A percentile compares a stretch with the other conserved stretches of the same genome.
Conservation (phyloP, 495 filamentous ascomycete species). For the Aspergillus avenaceus region DNA sequence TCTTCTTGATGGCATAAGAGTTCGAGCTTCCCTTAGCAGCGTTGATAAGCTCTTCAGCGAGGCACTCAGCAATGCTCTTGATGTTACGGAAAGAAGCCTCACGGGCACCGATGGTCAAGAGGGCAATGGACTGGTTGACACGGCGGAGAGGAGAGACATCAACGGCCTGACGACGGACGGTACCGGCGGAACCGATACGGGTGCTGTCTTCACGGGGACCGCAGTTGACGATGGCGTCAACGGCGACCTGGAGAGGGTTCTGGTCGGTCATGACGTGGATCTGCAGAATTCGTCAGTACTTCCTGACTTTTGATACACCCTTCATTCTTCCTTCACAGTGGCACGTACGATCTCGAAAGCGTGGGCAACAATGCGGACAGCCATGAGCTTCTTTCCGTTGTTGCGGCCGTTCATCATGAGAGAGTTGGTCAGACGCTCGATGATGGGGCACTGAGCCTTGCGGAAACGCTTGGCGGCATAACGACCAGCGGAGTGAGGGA, state of each 20-base stretch:
- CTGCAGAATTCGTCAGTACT: conserved; percentile 38
- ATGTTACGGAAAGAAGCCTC: conserved; percentile 98
- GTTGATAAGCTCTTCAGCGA: conserved; percentile 99
- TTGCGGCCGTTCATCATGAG: conserved; percentile 99
- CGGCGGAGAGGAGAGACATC: conserved; percentile 98
- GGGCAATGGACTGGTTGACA: conserved; percentile 98
- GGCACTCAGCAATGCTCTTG: conserved; percentile 96
- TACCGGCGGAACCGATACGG: conserved; percentile 98
- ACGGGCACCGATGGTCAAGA: conserved; percentile 94
- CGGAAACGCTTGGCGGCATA: conserved; percentile 99
- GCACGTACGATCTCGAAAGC: conserved; percentile 94
- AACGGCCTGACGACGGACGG: conserved; percentile 98
- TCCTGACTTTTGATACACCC: background rate
- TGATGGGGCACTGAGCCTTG: conserved; percentile 99
- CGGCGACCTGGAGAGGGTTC: conserved; percentile 99
- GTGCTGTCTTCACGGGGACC: conserved; percentile 99
- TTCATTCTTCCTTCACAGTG: background rate
- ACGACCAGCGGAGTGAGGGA: conserved; percentile 96
- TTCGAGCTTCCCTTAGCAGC: conserved; percentile 99
- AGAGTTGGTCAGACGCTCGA: conserved; percentile 99
- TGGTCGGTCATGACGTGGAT: conserved; percentile 99
- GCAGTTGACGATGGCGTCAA: conserved; percentile 99
- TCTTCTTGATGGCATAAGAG: conserved; percentile 99
- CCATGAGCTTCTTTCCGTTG: conserved; percentile 99
- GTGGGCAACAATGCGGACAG: conserved; percentile 98